Evolutionary conservation across 2,329 filamentous ascomycete species (phyloP).

Genomic region (Rhexocercosporidium sp.): DNA sequence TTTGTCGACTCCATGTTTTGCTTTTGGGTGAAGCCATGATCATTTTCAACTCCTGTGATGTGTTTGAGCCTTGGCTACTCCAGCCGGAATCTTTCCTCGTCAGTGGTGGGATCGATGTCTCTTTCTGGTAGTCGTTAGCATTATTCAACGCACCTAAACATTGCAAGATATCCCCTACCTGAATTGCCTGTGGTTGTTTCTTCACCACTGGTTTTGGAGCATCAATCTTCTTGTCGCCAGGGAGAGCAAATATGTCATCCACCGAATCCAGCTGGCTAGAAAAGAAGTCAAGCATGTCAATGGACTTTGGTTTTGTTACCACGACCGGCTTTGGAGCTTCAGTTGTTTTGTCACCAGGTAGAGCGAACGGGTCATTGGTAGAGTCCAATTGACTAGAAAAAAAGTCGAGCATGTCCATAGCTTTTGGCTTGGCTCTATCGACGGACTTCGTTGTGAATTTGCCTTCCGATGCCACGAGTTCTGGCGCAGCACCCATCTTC

Average conservation of each 20-base stretch:
- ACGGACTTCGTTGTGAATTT: not conserved
- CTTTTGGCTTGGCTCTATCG: not conserved
- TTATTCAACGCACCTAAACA: not conserved
- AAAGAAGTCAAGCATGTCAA: slow-evolving; percentile 15
- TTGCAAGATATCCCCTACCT: not conserved
- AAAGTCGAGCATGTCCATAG: slow-evolving; percentile 2
- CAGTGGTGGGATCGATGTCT: not conserved
- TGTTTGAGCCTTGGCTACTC: slow-evolving; percentile 11
- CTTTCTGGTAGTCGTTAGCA: not conserved
- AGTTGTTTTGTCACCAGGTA: not conserved
- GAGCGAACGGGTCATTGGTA: not conserved
- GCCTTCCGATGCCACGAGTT: not conserved
- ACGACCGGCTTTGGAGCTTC: not conserved
- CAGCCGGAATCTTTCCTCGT: slow-evolving; percentile 9
- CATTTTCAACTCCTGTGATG: not conserved
- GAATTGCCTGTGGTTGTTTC: not conserved
- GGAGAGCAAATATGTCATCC: slow-evolving; percentile 6
- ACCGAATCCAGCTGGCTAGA: slow-evolving; percentile 7
- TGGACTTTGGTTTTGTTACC: not conserved
- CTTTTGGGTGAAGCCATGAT: not conserved
- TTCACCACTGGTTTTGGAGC: not conserved
- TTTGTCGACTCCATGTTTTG: not conserved
- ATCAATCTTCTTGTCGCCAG: not conserved
- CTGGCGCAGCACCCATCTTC: not conserved
- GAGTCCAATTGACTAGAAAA: slow-evolving; percentile 1